A percentile compares a stretch with the other conserved stretches of the same genome.
phyloP scores from a whole-genome alignment of 1,284 basidiomycete species.

The Lentinula novae-zelandiae region DNA sequence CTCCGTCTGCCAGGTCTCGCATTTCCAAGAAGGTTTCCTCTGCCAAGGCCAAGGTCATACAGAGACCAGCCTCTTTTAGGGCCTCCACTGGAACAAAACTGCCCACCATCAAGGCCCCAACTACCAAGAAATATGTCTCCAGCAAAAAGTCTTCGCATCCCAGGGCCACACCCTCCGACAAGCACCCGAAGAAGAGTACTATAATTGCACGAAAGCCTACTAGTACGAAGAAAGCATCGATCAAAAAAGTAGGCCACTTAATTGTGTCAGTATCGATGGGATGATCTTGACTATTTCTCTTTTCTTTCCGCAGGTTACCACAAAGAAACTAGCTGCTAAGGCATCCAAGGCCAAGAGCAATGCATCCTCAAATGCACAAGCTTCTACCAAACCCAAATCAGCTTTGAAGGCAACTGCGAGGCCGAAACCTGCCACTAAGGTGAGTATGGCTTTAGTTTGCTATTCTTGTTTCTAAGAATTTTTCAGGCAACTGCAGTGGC shows the following conservation, averaged over 20 bases:
- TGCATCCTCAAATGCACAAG: constrained; percentile 8
- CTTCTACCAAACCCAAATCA: constrained; percentile 23
- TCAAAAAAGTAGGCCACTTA: constrained; percentile 32
- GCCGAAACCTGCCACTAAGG: constrained; percentile 21
- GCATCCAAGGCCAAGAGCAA: constrained; percentile 23
- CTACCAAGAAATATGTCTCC: constrained; percentile 25
- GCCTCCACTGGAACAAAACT: constrained; percentile 18
- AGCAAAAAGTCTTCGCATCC: constrained; percentile 16
- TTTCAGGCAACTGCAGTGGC: neutral
- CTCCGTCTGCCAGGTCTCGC: constrained; percentile 23
- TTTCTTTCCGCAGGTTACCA: constrained; percentile 28
- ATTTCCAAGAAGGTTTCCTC: constrained; percentile 34
- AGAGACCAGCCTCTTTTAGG: constrained; percentile 19
- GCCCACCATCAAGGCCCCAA: constrained; percentile 27
- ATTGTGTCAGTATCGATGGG: neutral
- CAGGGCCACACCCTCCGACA: neutral
- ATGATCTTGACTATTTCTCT: neutral
- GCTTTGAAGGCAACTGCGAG: constrained; percentile 15
- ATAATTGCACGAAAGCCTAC: constrained; percentile 19
- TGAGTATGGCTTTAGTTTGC: neutral
- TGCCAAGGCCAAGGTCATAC: constrained; percentile 26
- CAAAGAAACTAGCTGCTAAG: constrained; percentile 27
- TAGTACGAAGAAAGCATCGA: constrained; percentile 29
- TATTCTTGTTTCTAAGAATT: neutral
- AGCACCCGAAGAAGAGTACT: too few relatives aligned